phyloP scores from a whole-genome alignment of 202 grass and related monocot genomes.

The Brachypodium distachyon region DNA sequence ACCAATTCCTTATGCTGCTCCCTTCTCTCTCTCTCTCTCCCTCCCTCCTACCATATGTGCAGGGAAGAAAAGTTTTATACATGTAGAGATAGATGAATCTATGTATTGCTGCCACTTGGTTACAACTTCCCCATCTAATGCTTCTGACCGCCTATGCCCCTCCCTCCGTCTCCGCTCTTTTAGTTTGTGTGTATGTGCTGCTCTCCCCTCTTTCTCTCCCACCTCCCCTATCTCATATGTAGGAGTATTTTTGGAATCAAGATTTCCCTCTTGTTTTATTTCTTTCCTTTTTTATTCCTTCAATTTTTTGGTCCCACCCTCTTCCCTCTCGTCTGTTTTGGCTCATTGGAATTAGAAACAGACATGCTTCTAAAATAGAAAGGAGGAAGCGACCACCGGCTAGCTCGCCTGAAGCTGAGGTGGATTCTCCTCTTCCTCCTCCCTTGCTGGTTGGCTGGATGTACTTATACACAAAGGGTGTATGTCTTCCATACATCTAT shows the following conservation, averaged over 20 bases:
- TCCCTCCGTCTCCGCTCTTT: not conserved
- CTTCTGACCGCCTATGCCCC: conserved; percentile 32
- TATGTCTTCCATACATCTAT: conserved; percentile 5
- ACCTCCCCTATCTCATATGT: not conserved
- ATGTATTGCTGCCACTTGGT: conserved; percentile 49
- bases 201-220: not conserved
- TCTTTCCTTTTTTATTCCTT: conserved; percentile 33
- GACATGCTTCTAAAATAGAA: conserved; percentile 40
- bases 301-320: not conserved
- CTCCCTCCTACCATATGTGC: conserved; percentile 6
- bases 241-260: conserved; percentile 32
- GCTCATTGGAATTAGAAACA: conserved; percentile 39
- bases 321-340: conserved; percentile 31
- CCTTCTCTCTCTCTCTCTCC: not conserved
- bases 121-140: conserved; percentile 44
- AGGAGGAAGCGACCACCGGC: conserved; percentile 21
- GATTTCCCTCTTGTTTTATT: conserved; percentile 35
- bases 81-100: conserved; percentile 42
- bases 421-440: not conserved
- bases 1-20: not conserved
- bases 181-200: not conserved
- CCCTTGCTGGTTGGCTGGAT: not conserved
- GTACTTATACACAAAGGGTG: not conserved
- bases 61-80: conserved; percentile 35
- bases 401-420: conserved; percentile 35